Conservation (phyloP, 768 basidiomycete genomes). For the Trametes maxima region DNA sequence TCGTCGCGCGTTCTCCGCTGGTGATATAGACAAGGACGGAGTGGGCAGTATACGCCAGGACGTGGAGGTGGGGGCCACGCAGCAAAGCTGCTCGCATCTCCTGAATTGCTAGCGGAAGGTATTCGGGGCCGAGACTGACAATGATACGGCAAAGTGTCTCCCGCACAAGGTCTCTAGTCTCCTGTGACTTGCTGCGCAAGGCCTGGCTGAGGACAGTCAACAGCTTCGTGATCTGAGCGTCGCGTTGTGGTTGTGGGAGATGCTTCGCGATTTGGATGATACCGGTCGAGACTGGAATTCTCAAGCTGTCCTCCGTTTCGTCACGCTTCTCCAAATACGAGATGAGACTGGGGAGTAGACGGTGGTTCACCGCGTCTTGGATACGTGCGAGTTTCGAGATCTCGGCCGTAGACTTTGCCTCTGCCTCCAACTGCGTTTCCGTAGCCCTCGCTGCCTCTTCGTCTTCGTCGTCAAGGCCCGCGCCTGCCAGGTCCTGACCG, state of each 20-base stretch:
- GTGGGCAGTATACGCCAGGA: slow-evolving; percentile 84
- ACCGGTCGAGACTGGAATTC: slow-evolving; percentile 87
- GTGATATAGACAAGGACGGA: slow-evolving; percentile 83
- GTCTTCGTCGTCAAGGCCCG: slow-evolving; percentile 30
- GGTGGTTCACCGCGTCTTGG: slow-evolving; percentile 73
- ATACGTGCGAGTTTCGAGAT: slow-evolving; percentile 40
- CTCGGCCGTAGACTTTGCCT: neutral
- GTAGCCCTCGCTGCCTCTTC: slow-evolving; percentile 30
- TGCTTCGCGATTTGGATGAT: slow-evolving; percentile 83
- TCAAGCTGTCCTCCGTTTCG: slow-evolving; percentile 77
- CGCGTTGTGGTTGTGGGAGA: slow-evolving; percentile 64
- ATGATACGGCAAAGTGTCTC: slow-evolving; percentile 84
- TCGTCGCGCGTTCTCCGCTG: slow-evolving; percentile 51
- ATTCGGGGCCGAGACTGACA: slow-evolving; percentile 67
- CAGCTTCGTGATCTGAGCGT: slow-evolving; percentile 72
- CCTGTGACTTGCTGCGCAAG: slow-evolving; percentile 91
- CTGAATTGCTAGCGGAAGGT: slow-evolving; percentile 71
- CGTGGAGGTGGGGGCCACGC: slow-evolving; percentile 93
- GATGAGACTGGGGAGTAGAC: slow-evolving; percentile 79
- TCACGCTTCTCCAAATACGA: slow-evolving; percentile 82
- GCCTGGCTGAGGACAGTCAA: slow-evolving; percentile 87
- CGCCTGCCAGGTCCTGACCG: slow-evolving; percentile 31
- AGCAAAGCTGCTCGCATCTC: slow-evolving; percentile 84
- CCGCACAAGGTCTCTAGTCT: slow-evolving; percentile 84
- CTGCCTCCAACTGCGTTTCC: slow-evolving; percentile 17